Evolutionary conservation across 2,329 filamentous ascomycete species (phyloP).

Genomic region (Pseudocercospora crystallina): DNA sequence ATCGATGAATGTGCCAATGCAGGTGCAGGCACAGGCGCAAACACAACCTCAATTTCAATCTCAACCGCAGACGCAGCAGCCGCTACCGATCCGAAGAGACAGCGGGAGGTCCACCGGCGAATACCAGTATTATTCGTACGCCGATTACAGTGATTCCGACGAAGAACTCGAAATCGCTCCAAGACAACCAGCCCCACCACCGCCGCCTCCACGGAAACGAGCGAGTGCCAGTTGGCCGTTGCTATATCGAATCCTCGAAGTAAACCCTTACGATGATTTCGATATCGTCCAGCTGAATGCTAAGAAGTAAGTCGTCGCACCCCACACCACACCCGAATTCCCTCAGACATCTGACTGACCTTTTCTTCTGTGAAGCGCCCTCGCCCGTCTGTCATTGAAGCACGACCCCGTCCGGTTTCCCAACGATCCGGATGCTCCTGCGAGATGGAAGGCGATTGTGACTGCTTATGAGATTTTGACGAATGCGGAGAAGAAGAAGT

Average conservation of each 20-base stretch:
- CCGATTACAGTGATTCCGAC: slow-evolving; percentile 15
- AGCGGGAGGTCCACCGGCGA: slow-evolving; percentile 1
- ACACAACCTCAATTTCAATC: not conserved
- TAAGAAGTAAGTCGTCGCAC: slow-evolving; percentile 21
- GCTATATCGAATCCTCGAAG: slow-evolving; percentile 28
- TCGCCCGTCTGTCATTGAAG: slow-evolving; percentile 18
- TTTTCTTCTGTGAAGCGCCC: slow-evolving; percentile 14
- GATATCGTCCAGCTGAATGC: slow-evolving; percentile 15
- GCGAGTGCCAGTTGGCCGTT: slow-evolving; percentile 23
- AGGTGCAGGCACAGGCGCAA: no score
- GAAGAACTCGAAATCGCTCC: slow-evolving; percentile 6
- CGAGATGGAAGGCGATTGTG: slow-evolving; percentile 26
- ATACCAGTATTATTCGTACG: slow-evolving; percentile 14
- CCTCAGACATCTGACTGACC: no score
- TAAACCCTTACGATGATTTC: slow-evolving; percentile 22
- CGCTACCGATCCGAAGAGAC: no score
- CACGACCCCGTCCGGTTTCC: slow-evolving; percentile 25
- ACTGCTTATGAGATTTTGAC: slow-evolving; percentile 26
- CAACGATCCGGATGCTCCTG: slow-evolving; percentile 26
- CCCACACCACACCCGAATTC: no score
- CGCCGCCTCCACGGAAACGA: slow-evolving; percentile 1
- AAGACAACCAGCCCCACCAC: not conserved
- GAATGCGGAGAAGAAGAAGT: slow-evolving; percentile 21
- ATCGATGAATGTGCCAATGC: no score
- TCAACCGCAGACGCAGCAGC: not conserved